Percentiles rank a stretch among this genome's conserved stretches.
Evolutionary conservation across 257 asterid genomes (phyloP).

Genomic region (Dorcoceras hygrometricum): DNA sequence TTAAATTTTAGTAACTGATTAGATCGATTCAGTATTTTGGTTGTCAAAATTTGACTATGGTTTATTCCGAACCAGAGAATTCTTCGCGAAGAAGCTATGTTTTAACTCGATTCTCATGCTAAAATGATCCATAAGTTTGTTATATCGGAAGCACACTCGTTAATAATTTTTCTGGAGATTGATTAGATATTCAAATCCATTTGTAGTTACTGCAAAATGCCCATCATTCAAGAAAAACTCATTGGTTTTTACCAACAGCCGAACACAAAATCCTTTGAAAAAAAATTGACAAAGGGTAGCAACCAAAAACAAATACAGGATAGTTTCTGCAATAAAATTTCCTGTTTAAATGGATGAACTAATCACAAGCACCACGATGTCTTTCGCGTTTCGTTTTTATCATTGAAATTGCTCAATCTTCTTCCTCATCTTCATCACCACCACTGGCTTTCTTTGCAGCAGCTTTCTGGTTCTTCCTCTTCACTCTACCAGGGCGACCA

Average conservation of each 20-base stretch:
- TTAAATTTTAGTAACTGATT: too few species aligned
- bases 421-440: slow-evolving; percentile 36
- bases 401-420: slow-evolving; percentile 27
- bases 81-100: too few species aligned
- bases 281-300: background rate
- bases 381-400: background rate
- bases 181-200: background rate
- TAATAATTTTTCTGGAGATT: too few species aligned
- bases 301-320: background rate
- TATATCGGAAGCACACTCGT: too few species aligned
- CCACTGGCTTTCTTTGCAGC: slow-evolving; percentile 39
- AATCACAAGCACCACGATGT: background rate
- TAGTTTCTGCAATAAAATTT: background rate
- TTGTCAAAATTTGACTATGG: too few species aligned
- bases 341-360: background rate
- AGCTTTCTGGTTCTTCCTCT: slow-evolving; percentile 43
- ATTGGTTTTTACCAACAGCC: background rate
- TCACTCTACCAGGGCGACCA: slow-evolving; percentile 44
- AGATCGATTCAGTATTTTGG: too few species aligned
- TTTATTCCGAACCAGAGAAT: too few species aligned
- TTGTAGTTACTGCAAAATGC: background rate
- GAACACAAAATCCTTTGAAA: background rate
- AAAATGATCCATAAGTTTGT: too few species aligned
- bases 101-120: too few species aligned
- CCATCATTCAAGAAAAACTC: background rate